Conservation (phyloP, 352 stramenopile genomes). For the Phytophthora ohioensis region DNA sequence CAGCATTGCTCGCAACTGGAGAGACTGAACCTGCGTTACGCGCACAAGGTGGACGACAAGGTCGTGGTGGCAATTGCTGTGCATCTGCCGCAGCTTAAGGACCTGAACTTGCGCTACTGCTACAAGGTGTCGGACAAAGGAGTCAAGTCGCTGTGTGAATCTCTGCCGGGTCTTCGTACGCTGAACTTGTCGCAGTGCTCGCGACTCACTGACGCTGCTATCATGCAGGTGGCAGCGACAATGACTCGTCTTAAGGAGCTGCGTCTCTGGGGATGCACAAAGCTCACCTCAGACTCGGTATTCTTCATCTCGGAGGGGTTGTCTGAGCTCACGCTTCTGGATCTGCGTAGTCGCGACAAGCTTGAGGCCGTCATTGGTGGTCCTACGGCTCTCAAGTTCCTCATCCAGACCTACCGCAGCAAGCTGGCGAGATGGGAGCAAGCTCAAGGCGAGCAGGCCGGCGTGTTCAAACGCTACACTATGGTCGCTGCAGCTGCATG, state of each 20-base stretch:
- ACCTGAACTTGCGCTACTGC: conserved; percentile 88
- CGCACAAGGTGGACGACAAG: conserved; percentile 86
- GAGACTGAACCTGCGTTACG: conserved; percentile 82
- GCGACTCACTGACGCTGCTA: conserved; percentile 78
- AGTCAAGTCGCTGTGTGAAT: conserved; percentile 64
- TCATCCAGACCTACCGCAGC: conserved; percentile 80
- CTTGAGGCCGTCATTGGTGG: conserved; percentile 83
- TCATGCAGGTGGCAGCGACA: conserved; percentile 62
- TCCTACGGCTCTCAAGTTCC: conserved; percentile 74
- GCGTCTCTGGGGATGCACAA: conserved; percentile 83
- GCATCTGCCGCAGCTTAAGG: conserved; percentile 56
- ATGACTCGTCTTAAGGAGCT: conserved; percentile 74
- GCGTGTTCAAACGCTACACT: conserved; percentile 76
- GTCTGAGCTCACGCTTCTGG: conserved; percentile 69
- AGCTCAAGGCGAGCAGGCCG: conserved; percentile 62
- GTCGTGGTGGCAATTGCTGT: conserved; percentile 65
- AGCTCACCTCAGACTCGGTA: conserved; percentile 79
- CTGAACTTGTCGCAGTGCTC: conserved; percentile 87
- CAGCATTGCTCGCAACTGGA: conserved; percentile 54
- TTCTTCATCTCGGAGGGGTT: conserved; percentile 74
- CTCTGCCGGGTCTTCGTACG: conserved; percentile 52
- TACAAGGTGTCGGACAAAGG: conserved; percentile 86
- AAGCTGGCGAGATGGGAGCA: conserved; percentile 79
- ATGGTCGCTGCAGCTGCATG: conserved; percentile 68
- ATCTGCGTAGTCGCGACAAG: conserved; percentile 82